These are phyloP conservation scores for Diaporthe longicolla DNA, from an alignment of 2,329 filamentous ascomycete genomes.

Conservation along the genomic window DNA sequence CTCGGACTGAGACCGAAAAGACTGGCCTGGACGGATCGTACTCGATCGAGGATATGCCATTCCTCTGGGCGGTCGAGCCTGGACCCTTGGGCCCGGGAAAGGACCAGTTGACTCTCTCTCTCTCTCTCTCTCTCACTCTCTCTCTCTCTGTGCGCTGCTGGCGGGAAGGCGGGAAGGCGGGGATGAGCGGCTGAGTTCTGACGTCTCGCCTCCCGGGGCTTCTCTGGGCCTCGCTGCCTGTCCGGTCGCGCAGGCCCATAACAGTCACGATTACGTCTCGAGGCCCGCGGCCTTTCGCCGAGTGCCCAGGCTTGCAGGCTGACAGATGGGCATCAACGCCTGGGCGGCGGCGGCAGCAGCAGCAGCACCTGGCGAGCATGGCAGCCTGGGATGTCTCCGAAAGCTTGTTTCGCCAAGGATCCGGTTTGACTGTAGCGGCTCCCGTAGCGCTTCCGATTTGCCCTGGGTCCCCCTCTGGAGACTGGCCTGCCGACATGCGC, in stretches of 20 bases:
- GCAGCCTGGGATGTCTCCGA: slow-evolving; percentile 10
- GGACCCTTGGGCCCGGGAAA: slow-evolving; percentile 7
- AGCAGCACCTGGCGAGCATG: neutral
- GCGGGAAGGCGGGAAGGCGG: too few relatives aligned
- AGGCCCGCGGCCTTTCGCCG: slow-evolving; percentile 29
- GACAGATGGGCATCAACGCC: neutral
- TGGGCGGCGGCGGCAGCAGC: neutral
- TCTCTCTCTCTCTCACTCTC: too few relatives aligned
- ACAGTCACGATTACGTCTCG: slow-evolving; percentile 18
- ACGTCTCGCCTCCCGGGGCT: slow-evolving; percentile 16
- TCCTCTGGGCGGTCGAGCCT: slow-evolving; percentile 5
- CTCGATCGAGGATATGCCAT: neutral
- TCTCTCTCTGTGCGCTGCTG: neutral
- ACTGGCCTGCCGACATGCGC: neutral
- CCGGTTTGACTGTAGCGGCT: slow-evolving; percentile 18
- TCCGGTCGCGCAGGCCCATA: slow-evolving; percentile 21
- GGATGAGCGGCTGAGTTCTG: neutral
- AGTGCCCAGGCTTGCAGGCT: slow-evolving; percentile 16
- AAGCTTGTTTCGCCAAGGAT: slow-evolving; percentile 34
- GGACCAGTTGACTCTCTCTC: too few relatives aligned
- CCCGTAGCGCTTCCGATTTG: slow-evolving; percentile 22
- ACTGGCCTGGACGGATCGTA: neutral
- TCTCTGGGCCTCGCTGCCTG: slow-evolving; percentile 32
- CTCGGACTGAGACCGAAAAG: slow-evolving; percentile 29
- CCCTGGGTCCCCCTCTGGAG: neutral